A percentile compares a stretch with the other conserved stretches of the same genome.
Evolutionary conservation across 2,329 filamentous ascomycete species (phyloP).

Genomic region (Scedosporium apiospermum): DNA sequence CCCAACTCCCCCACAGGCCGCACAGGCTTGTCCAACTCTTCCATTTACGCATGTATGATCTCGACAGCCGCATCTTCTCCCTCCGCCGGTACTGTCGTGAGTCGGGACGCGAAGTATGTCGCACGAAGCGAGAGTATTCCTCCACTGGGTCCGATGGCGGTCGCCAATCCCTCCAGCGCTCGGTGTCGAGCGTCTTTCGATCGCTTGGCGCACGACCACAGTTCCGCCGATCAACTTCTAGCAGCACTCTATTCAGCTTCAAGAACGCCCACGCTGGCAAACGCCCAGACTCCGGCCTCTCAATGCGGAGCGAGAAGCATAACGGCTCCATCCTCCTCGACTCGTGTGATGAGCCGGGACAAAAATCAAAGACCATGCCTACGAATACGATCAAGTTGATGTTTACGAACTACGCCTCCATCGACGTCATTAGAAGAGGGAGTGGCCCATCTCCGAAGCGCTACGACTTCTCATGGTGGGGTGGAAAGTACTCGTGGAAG

Average conservation of each 20-base stretch:
- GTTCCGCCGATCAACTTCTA: conserved; percentile 3
- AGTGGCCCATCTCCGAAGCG: conserved; percentile 53
- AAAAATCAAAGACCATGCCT: conserved; percentile 4
- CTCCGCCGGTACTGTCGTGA: conserved; percentile 85
- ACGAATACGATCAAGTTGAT: conserved; percentile 82
- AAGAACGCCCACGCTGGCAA: conserved; percentile 3
- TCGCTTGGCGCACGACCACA: conserved; percentile 5
- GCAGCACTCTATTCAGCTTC: conserved; percentile 3
- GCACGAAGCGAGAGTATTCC: conserved; percentile 64
- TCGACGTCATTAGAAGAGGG: conserved; percentile 67
- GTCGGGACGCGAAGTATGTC: conserved; percentile 87
- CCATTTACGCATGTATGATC: conserved; percentile 89
- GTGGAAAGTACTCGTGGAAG: conserved; percentile 74
- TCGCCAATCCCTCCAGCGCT: conserved; percentile 4
- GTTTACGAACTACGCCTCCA: conserved; percentile 93
- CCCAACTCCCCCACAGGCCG: conserved; percentile 20
- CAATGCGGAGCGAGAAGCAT: not conserved
- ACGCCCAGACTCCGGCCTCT: not conserved
- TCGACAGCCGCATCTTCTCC: conserved; percentile 79
- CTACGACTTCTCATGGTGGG: conserved; percentile 95
- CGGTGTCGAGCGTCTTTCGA: conserved; percentile 7
- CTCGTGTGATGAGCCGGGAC: not conserved
- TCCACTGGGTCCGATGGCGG: not conserved
- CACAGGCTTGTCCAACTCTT: conserved; percentile 65
- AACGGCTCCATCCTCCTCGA: not conserved